Evolutionary conservation across 306 rosid genomes (phyloP), one percentile per base, ranked within the genome.

Genomic region (Acacia melanoxylon): DNA sequence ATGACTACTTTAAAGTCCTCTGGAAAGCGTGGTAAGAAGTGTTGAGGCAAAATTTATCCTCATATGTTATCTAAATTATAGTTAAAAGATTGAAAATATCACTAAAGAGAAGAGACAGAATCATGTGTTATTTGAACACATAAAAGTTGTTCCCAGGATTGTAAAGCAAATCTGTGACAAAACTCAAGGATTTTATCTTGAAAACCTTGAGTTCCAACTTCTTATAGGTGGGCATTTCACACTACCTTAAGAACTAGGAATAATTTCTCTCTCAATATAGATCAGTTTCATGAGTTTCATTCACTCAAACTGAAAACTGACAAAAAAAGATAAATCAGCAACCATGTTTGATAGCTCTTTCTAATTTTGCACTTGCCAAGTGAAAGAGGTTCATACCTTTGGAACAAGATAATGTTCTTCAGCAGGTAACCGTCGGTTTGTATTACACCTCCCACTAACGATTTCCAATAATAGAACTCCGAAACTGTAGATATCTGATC

Each of bases 401-500:
- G 87, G 83, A 68, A 92, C 96, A 84, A 94, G 98, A 88, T 85
- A 90, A 31, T 82, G 94, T 22, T 91, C 96, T 78, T 86, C 81
- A 25, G 70, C 67, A 42, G 94, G 94, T 77, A 94, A 90, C 37
- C 86, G 85, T 79, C 84, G 89, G 77, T 90, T 91, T 74, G 92
- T 91, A 87, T 94, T 91, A 76, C 75, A 35, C 86, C 94, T 91
- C 80, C 98, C 98, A 76, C 93, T 87, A 71, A 94, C 92, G 80
- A 94, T 92, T 83, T 94, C 98, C 49, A 94, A 31, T 45, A 92
- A 75, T 61, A 94, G 81, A 80, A 94, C 90, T 71, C 98, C 98
- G 84, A 94, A 94, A 84, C 98, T 91, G 70, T 94, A 94, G 40
- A 90, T 74, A 82, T 92, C 97, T 19, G 97, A 84, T 88, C 91